Evolutionary conservation across 306 rosid species (phyloP).

Genomic region (Leucaena leucocephala): DNA sequence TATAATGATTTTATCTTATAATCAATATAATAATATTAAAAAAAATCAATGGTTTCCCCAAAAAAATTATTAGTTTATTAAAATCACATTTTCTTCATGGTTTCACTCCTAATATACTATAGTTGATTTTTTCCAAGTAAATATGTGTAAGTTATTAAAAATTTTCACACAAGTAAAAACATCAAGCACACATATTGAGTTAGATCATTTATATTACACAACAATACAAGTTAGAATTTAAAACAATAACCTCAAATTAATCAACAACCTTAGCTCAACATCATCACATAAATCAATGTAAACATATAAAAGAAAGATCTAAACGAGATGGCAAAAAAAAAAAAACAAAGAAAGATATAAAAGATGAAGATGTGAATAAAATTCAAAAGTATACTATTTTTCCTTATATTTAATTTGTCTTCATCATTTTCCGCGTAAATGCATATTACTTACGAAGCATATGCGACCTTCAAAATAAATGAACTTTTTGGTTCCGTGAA

Average conservation of each 20-base stretch:
- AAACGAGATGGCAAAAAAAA: no score
- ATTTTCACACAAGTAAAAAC: not conserved
- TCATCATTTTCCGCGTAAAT: not conserved
- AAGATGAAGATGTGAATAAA: not conserved
- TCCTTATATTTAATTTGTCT: not conserved
- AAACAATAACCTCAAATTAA: not conserved
- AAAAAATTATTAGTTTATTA: no score
- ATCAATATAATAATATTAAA: no score
- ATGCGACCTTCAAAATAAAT: not conserved
- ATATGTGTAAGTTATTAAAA: not conserved
- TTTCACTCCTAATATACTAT: not conserved
- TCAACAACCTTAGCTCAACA: not conserved
- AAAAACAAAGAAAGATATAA: no score
- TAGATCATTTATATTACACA: no score
- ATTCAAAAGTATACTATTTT: not conserved
- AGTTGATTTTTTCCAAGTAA: not conserved
- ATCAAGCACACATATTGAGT: not conserved
- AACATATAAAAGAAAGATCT: not conserved
- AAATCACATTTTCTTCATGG: not conserved
- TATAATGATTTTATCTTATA: not conserved
- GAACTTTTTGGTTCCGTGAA: not conserved
- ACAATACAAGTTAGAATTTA: no score
- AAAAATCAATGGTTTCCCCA: no score
- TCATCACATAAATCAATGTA: not conserved
- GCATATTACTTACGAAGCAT: not conserved